phyloP scores from a whole-genome alignment of 2,329 filamentous ascomycete species.

The Talaromyces sp. region DNA sequence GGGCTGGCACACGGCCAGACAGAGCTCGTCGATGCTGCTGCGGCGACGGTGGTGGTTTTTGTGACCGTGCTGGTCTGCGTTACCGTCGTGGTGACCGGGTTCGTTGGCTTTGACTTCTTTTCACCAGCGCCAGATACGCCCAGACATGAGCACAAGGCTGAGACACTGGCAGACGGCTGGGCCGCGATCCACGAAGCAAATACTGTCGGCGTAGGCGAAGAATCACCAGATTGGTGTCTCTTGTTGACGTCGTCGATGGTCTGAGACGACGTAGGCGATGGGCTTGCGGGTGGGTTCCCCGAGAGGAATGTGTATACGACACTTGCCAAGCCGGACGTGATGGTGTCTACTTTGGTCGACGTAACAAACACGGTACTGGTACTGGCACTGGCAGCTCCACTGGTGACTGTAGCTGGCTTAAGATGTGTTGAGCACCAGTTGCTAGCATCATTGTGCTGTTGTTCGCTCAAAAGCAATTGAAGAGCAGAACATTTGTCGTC shows the following conservation, averaged over 20 bases:
- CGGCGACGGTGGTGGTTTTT: neutral
- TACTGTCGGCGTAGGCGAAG: neutral
- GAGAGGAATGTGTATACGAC: conserved; percentile 5
- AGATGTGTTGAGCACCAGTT: neutral
- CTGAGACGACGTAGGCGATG: neutral
- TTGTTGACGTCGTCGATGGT: neutral
- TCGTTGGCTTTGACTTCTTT: neutral
- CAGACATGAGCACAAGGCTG: neutral
- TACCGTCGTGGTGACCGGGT: neutral
- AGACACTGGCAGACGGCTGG: neutral
- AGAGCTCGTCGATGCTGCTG: neutral
- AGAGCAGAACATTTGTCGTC: neutral
- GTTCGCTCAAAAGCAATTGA: neutral
- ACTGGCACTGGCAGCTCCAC: neutral
- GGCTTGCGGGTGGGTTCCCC: conserved; percentile 3
- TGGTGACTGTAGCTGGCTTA: neutral
- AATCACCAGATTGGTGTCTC: neutral
- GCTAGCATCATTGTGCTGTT: neutral
- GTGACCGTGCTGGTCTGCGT: conserved; percentile 2
- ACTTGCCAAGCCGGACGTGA: conserved; percentile 2
- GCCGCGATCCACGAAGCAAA: neutral
- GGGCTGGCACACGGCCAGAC: conserved; percentile 8
- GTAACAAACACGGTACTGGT: neutral
- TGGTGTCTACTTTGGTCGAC: conserved; percentile 3
- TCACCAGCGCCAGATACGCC: neutral